phyloP scores from a whole-genome alignment of 352 stramenopile genomes.

The Globisporangium lucens region DNA sequence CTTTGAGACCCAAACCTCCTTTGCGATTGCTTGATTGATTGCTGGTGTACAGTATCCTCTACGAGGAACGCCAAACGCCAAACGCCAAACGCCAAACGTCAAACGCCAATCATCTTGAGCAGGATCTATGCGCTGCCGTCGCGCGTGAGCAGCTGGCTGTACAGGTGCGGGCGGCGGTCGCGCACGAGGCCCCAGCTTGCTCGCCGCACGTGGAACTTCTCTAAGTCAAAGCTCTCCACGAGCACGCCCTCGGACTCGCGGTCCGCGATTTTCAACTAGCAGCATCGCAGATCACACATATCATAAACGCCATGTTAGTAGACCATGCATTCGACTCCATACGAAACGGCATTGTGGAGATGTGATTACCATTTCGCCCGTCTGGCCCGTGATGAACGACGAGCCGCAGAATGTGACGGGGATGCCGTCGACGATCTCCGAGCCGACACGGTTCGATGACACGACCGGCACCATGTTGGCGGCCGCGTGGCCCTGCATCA shows the following conservation, averaged over 20 bases:
- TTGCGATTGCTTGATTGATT: too few relatives aligned
- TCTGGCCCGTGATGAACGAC: conserved; percentile 91
- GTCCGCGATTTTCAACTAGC: conserved; percentile 82
- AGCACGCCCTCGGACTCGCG: conserved; percentile 85
- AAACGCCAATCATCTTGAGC: background rate
- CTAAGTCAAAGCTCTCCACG: conserved; percentile 82
- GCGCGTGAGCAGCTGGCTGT: conserved; percentile 73
- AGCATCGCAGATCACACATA: background rate
- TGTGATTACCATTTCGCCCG: conserved; percentile 77
- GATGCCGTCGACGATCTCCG: conserved; percentile 74
- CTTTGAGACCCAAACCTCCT: too few relatives aligned
- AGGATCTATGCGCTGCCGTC: conserved; percentile 43
- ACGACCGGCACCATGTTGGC: conserved; percentile 90
- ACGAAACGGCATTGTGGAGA: background rate
- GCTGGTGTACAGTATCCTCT: too few relatives aligned
- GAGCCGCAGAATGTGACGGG: conserved; percentile 91
- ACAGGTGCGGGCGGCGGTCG: conserved; percentile 84
- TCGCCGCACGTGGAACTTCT: conserved; percentile 84
- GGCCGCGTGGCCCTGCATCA: conserved; percentile 89
- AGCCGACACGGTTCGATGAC: conserved; percentile 88
- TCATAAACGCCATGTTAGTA: background rate
- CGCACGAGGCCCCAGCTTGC: conserved; percentile 86
- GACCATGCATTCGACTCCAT: background rate
- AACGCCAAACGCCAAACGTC: background rate
- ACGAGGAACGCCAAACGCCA: background rate